Evolutionary conservation across 306 rosid species (phyloP).

Genomic region (Elaeagnus macrophylla): DNA sequence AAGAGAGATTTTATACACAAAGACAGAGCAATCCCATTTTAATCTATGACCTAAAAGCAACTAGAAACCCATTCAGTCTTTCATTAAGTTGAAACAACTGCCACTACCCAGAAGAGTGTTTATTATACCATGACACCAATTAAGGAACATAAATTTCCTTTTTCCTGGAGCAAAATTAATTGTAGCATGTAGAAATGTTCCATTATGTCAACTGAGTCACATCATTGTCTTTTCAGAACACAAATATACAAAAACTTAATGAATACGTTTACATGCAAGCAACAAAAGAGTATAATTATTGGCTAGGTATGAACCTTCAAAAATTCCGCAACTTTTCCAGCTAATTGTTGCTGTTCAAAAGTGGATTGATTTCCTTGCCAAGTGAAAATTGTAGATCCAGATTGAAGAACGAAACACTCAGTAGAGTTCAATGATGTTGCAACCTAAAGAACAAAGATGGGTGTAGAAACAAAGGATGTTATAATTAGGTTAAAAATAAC

Average conservation of each 20-base stretch:
- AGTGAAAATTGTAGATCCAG: conserved; percentile 77
- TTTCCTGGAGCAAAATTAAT: not conserved
- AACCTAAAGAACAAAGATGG: conserved; percentile 41
- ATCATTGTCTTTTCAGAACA: too few relatives aligned
- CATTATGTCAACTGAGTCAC: not conserved
- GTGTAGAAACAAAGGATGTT: conserved; percentile 1
- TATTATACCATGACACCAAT: not conserved
- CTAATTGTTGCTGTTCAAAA: conserved; percentile 87
- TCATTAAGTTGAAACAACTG: not conserved
- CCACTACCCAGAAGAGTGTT: not conserved
- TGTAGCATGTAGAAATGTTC: not conserved
- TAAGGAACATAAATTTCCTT: too few relatives aligned
- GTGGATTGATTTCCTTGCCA: conserved; percentile 96
- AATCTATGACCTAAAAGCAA: too few relatives aligned
- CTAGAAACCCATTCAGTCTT: not conserved
- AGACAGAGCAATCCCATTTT: too few relatives aligned
- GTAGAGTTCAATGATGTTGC: conserved; percentile 72
- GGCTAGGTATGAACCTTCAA: conserved; percentile 41
- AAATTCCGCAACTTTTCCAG: conserved; percentile 83
- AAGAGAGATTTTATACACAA: too few relatives aligned
- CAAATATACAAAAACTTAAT: too few relatives aligned
- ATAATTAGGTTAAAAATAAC: not conserved
- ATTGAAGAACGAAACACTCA: conserved; percentile 86
- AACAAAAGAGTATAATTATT: too few relatives aligned
- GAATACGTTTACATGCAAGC: too few relatives aligned